Evolutionary conservation across 2,329 filamentous ascomycete genomes (phyloP).

Genomic region (Penicillium sp.): DNA sequence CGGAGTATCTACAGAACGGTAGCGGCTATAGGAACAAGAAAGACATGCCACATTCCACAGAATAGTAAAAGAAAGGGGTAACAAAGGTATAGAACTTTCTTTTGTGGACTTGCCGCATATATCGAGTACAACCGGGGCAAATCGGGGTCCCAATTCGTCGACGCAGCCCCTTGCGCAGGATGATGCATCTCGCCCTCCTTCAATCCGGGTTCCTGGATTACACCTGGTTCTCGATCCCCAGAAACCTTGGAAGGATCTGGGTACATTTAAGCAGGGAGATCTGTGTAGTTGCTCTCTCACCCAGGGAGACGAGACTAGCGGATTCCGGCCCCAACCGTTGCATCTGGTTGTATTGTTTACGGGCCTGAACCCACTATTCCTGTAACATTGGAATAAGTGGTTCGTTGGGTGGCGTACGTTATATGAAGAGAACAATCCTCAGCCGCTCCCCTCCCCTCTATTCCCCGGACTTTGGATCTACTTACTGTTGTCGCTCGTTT

Average conservation of each 20-base stretch:
- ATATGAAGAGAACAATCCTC: slow-evolving; percentile 11
- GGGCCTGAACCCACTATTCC: slow-evolving; percentile 2
- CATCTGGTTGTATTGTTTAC: slow-evolving; percentile 18
- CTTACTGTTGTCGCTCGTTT: slow-evolving; percentile 12
- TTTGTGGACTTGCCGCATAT: not conserved
- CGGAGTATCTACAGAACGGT: not conserved
- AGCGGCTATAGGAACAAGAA: not conserved
- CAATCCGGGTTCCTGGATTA: slow-evolving; percentile 20
- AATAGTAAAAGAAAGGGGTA: not conserved
- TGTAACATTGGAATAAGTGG: not conserved
- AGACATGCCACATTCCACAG: slow-evolving; percentile 1
- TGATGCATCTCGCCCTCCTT: slow-evolving; percentile 14
- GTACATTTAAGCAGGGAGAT: slow-evolving; percentile 22
- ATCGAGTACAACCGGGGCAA: slow-evolving; percentile 1
- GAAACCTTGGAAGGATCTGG: slow-evolving; percentile 24
- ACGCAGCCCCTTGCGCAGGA: slow-evolving; percentile 25
- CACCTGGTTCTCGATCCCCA: slow-evolving; percentile 13
- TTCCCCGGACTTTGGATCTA: slow-evolving; percentile 7
- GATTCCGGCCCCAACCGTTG: slow-evolving; percentile 18
- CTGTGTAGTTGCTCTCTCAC: slow-evolving; percentile 12
- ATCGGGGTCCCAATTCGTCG: slow-evolving; percentile 8
- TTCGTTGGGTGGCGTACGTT: not conserved
- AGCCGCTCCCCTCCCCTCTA: not conserved
- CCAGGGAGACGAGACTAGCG: slow-evolving; percentile 21
- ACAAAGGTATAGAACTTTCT: not conserved